Percentiles rank a stretch among this genome's conserved stretches.
phyloP scores from a whole-genome alignment of 2,329 filamentous ascomycete species.

The Cytospora leucostoma region DNA sequence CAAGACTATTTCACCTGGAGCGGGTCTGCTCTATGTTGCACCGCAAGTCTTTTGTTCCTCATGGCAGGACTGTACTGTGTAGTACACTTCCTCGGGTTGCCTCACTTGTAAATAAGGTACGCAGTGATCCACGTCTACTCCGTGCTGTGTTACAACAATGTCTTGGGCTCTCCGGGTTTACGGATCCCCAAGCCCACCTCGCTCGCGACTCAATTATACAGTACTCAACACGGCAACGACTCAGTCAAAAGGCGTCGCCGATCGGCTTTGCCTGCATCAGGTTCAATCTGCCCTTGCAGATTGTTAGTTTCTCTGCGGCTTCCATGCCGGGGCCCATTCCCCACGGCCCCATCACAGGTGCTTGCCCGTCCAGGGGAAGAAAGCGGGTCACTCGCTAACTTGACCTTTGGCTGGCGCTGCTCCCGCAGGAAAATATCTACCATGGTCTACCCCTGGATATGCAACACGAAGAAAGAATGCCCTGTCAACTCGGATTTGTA shows the following conservation, averaged over 20 bases:
- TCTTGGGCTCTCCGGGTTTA: not conserved
- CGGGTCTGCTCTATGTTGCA: not conserved
- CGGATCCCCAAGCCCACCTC: not conserved
- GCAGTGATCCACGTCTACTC: too few relatives aligned
- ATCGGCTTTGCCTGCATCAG: slow-evolving; percentile 21
- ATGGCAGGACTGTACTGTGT: not conserved
- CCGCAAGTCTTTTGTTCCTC: not conserved
- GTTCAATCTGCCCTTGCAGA: slow-evolving; percentile 25
- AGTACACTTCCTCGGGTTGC: not conserved
- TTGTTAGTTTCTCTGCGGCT: slow-evolving; percentile 15
- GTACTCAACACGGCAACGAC: not conserved
- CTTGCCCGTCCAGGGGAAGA: not conserved
- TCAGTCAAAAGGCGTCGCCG: slow-evolving; percentile 7
- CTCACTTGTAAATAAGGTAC: not conserved
- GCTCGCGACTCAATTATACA: not conserved
- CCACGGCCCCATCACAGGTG: slow-evolving; percentile 11
- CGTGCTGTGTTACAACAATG: not conserved
- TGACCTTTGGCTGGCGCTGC: slow-evolving; percentile 20
- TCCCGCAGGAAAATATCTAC: slow-evolving; percentile 12
- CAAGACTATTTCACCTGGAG: not conserved
- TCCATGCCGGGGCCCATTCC: slow-evolving; percentile 21
- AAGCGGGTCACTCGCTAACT: slow-evolving; percentile 11
- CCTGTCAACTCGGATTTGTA: not conserved
- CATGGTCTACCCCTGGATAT: slow-evolving; percentile 10
- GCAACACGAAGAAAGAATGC: slow-evolving; percentile 7